Conservation (phyloP, 2,329 filamentous ascomycete species). For the Pseudogymnoascus sp. region DNA sequence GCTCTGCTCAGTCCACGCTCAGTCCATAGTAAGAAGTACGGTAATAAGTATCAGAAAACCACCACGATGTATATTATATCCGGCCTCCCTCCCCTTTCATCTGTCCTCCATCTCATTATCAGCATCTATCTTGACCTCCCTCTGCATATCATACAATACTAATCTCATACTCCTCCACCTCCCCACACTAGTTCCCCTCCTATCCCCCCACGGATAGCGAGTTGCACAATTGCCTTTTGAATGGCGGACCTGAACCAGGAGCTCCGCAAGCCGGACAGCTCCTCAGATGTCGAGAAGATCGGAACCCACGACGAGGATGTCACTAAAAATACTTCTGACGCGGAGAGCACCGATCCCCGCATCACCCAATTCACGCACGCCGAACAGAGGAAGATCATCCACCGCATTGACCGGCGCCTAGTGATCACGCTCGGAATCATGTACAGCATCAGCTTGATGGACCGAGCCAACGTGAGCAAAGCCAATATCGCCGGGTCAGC, state of each 20-base stretch:
- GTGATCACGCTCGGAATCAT: constrained; percentile 55
- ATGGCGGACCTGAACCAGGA: background rate
- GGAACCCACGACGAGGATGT: background rate
- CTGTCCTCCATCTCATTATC: background rate
- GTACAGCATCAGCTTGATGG: constrained; percentile 72
- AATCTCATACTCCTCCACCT: background rate
- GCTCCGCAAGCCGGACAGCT: background rate
- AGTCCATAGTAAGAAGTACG: background rate
- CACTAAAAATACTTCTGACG: background rate
- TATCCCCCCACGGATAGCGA: background rate
- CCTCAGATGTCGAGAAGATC: background rate
- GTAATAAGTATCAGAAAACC: background rate
- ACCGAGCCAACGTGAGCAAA: constrained; percentile 67
- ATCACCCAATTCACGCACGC: constrained; percentile 40
- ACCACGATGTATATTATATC: background rate
- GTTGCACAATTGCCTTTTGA: background rate
- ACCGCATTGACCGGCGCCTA: constrained; percentile 59
- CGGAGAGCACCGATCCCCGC: background rate
- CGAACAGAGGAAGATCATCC: constrained; percentile 62
- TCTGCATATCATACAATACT: background rate
- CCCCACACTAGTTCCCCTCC: background rate
- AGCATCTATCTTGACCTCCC: background rate
- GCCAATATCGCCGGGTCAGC: constrained; percentile 61
- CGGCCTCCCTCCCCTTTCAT: background rate
- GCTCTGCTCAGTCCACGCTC: background rate